Base-by-base conservation (phyloP, 768 basidiomycete species). In the Saitozyma podzolica region DNA sequence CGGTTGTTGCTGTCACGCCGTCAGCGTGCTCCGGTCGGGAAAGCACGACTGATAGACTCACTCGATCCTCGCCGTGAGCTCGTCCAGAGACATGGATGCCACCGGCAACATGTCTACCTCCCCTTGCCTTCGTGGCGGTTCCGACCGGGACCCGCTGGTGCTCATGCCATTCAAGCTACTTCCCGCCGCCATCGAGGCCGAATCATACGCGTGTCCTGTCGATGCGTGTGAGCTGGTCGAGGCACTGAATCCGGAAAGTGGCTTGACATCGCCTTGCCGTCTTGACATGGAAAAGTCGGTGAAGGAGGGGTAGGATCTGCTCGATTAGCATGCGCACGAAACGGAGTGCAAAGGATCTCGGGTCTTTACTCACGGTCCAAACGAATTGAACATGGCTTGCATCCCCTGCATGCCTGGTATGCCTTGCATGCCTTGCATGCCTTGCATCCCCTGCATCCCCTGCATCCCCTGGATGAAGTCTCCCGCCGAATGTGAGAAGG, bases 41-140 rank as follows among this genome's bases (percentile, higher is more conserved):
- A 4, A 41, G 7, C 17, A 9, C 13, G 13, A 19, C 0, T 40
- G 6, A 13, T 54, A 13, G 40, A 62, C 73, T 59, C 52, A 74
- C 73, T 40, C 52, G 9, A 54, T 29, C 8, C 53, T 42, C 11
- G 45, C 48, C 16, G 58, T 57, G 9, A 75, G 51, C 48, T 68
- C 69, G 16, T 75, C 67, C 39, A 67, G 41, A 2, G 60, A 37
- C 9, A 64, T 55, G 7, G 47, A 51, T 10, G 58, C 62, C 50
- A 68, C 57, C 16, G 67, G 55, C 37, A 72, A 14, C 3, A 54
- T 63, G 9, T 65, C 68, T n/a, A 75, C 65, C 54, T 72, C 71
- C 41, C 68, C 68, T 56, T 61, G 43, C 20, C 74, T 47, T 50
- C 64, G 67, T 6, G 74, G 74, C 9, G 70, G 71, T 59, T 75